Evolutionary conservation across 805 yeast species (phyloP).

Genomic region (Wickerhamomyces silvicola): DNA sequence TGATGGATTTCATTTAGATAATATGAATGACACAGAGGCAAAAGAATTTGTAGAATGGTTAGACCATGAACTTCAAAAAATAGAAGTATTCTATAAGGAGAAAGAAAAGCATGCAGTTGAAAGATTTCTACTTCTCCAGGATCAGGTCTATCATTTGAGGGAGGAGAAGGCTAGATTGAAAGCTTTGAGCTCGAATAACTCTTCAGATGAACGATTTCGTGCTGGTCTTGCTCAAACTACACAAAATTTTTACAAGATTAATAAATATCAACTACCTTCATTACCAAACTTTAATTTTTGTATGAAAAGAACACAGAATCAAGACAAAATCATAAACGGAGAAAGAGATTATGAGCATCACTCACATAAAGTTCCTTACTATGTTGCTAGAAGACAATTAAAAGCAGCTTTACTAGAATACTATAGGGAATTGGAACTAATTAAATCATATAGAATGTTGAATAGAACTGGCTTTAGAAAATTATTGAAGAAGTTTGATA

Average conservation of each 20-base stretch:
- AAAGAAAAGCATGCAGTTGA: conserved; percentile 56
- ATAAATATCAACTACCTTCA: conserved; percentile 36
- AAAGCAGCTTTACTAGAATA: conserved; percentile 65
- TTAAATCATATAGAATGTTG: conserved; percentile 63
- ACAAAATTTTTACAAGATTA: conserved; percentile 15
- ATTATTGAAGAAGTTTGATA: conserved; percentile 86
- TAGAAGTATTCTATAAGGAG: conserved; percentile 53
- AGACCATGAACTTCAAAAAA: conserved; percentile 51
- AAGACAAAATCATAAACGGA: conserved; percentile 22
- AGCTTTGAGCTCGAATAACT: conserved; percentile 3
- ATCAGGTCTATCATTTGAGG: conserved; percentile 58
- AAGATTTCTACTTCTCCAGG: conserved; percentile 56
- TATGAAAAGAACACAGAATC: conserved; percentile 13
- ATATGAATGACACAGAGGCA: conserved; percentile 30
- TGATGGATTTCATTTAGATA: conserved; percentile 11
- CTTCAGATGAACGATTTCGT: conserved; percentile 11
- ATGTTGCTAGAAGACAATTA: conserved; percentile 59
- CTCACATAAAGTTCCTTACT: conserved; percentile 45
- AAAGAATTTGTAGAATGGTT: conserved; percentile 61
- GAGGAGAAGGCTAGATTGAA: conserved; percentile 38
- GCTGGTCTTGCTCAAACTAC: conserved; percentile 13
- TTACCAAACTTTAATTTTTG: conserved; percentile 33
- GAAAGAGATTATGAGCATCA: conserved; percentile 43
- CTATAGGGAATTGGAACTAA: conserved; percentile 64
- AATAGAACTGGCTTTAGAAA: conserved; percentile 88